These are phyloP conservation scores for Penicillium crustosum DNA, from an alignment of 2,329 filamentous ascomycete species.

Conservation along the genomic window DNA sequence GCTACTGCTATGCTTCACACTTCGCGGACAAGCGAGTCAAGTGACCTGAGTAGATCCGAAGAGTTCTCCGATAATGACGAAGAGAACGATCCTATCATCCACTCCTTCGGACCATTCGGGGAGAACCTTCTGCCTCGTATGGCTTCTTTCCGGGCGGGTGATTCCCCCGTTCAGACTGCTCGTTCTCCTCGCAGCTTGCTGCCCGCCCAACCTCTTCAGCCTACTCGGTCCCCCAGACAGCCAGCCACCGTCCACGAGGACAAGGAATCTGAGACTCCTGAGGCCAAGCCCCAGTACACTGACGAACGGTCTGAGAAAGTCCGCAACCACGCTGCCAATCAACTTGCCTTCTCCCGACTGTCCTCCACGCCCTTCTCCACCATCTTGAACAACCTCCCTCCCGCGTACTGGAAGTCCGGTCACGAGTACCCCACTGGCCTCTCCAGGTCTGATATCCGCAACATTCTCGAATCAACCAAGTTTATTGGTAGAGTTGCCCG, in stretches of 20 bases:
- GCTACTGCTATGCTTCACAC: slow-evolving; percentile 35
- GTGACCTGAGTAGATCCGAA: slow-evolving; percentile 48
- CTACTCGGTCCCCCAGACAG: slow-evolving; percentile 34
- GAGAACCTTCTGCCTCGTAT: slow-evolving; percentile 80
- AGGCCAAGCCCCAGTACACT: slow-evolving; percentile 22
- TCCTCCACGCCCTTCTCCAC: slow-evolving; percentile 88
- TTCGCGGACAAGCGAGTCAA: slow-evolving; percentile 36
- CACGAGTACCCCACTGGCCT: slow-evolving; percentile 48
- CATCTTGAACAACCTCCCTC: slow-evolving; percentile 82
- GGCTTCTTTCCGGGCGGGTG: slow-evolving; percentile 69
- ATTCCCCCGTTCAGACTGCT: slow-evolving; percentile 58
- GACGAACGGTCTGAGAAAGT: slow-evolving; percentile 36
- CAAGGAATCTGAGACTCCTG: slow-evolving; percentile 16
- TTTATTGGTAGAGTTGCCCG: slow-evolving; percentile 87
- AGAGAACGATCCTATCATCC: slow-evolving; percentile 90
- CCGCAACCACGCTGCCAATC: slow-evolving; percentile 87
- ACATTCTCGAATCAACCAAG: slow-evolving; percentile 68
- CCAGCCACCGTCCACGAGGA: slow-evolving; percentile 24
- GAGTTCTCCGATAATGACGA: slow-evolving; percentile 80
- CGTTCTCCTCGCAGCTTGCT: slow-evolving; percentile 33
- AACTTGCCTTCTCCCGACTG: slow-evolving; percentile 89
- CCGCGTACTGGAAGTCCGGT: slow-evolving; percentile 56
- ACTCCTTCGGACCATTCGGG: slow-evolving; percentile 88
- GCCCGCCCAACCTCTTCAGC: slow-evolving; percentile 35
- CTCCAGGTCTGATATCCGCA: slow-evolving; percentile 63